Evolutionary conservation across 352 stramenopile species (phyloP), one percentile per base, ranked within the genome.

Genomic region (Blastocystis sp.): DNA sequence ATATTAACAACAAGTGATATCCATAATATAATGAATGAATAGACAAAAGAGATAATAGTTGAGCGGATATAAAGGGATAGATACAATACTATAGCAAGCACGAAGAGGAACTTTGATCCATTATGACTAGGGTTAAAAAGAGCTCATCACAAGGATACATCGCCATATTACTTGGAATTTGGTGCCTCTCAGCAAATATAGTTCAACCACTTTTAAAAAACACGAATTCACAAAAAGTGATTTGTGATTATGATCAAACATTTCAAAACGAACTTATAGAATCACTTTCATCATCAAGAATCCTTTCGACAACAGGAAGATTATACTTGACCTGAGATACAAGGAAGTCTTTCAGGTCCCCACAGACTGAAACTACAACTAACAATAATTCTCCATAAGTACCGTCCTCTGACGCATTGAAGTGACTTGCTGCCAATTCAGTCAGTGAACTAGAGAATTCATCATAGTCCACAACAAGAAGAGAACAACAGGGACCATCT

Each of bases 311-410:
- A 58, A 84, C 9, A 6, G 30, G 48, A 4, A 66, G 53, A 53
- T 84, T 84, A 51, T 84, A 84, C 53, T 84, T 84, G n/a, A 64
- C 53, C 27, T 84, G 42, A 24, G 73, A 62, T 9, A 84, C 51
- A 30, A 84, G 35, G 17, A 42, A 54, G 30, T 64, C 73, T 37
- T 68, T 64, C 33, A 84, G 7, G 22, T 30, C 48, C 2, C 22
- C 6, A 37, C 59, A 24, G 3, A 33, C 53, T 57, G 59, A 17
- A 19, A 69, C 73, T 68, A 24, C 44, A 22, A 78, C 22, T 24
- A 27, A 48, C n/a, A 0, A 19, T 22, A 30, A 0, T 17, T 15
- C 24, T 24, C 22, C 9, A 24, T 27, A 22, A 1, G 1, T 75
- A 75, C 62, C 62, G 11, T 75, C 62, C n/a, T 44, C 62, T 19